Conservation (phyloP, 257 asterid species). For the Jacaranda mimosifolia region DNA sequence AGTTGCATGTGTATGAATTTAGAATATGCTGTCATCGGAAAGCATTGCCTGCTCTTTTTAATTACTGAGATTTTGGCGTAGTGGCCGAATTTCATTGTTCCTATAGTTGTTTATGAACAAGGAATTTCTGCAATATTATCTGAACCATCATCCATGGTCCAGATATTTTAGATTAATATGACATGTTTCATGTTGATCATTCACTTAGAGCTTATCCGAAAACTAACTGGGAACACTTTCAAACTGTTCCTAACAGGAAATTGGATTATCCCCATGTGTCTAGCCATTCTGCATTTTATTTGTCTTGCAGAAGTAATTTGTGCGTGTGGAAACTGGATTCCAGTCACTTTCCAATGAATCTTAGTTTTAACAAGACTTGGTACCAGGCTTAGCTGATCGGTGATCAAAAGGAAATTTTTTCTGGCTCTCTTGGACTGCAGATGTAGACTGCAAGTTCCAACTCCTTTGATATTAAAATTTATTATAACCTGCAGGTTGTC, state of each 20-base stretch:
- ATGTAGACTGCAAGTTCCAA: neutral
- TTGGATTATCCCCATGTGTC: slow-evolving; percentile 18
- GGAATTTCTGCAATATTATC: slow-evolving; percentile 28
- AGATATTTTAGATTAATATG: slow-evolving; percentile 47
- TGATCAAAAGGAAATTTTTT: slow-evolving; percentile 7
- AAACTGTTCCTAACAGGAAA: slow-evolving; percentile 30
- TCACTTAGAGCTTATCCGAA: slow-evolving; percentile 16
- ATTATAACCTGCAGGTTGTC: neutral
- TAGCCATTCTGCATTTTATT: neutral
- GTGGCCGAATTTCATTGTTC: slow-evolving; percentile 26
- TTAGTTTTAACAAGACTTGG: neutral
- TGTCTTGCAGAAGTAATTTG: slow-evolving; percentile 27
- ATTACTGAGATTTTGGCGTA: slow-evolving; percentile 38
- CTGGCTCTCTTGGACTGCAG: slow-evolving; percentile 5
- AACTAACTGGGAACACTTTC: slow-evolving; percentile 33
- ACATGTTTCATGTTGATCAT: slow-evolving; percentile 46
- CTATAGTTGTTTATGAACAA: slow-evolving; percentile 28
- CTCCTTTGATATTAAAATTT: neutral
- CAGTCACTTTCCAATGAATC: slow-evolving; percentile 30
- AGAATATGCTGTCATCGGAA: slow-evolving; percentile 25
- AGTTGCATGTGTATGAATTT: slow-evolving; percentile 29
- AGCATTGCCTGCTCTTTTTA: slow-evolving; percentile 37
- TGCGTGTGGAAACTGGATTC: slow-evolving; percentile 24
- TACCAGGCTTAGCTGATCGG: slow-evolving; percentile 1
- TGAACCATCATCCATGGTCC: slow-evolving; percentile 34